These are phyloP conservation scores for Aspergillus sp. DNA, from an alignment of 2,329 filamentous ascomycete genomes.

Conservation along the genomic window DNA sequence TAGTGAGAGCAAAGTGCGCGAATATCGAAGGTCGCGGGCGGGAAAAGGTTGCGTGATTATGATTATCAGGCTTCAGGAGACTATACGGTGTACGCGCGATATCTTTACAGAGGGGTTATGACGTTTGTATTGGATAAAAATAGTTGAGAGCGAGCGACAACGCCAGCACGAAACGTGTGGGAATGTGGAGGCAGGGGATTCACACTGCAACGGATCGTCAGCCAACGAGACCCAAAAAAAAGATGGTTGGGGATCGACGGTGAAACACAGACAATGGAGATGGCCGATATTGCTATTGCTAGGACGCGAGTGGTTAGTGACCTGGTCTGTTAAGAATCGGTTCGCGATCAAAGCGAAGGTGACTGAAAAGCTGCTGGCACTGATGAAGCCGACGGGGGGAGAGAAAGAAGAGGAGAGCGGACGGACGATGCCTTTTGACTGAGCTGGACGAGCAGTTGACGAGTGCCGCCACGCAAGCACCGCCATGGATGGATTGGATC, in stretches of 20 bases:
- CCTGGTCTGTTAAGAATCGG: not conserved
- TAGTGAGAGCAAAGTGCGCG: constrained; percentile 4
- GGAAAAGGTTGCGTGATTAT: not conserved
- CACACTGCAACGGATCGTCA: constrained; percentile 2
- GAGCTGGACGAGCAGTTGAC: constrained; percentile 19
- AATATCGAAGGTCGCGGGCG: not conserved
- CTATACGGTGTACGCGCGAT: not conserved
- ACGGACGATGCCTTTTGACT: constrained; percentile 20
- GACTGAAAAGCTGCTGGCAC: not conserved
- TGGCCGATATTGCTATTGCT: not conserved
- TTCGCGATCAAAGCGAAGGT: not conserved
- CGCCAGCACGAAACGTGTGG: not conserved
- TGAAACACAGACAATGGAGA: constrained; percentile 1
- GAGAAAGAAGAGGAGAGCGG: constrained; percentile 9
- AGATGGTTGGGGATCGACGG: constrained; percentile 10
- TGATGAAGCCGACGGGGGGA: not conserved
- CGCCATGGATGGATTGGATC: constrained; percentile 6
- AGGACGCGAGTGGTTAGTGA: constrained; percentile 4
- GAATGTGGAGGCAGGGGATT: constrained; percentile 10
- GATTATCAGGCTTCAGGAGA: constrained; percentile 3
- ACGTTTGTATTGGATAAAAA: constrained; percentile 7
- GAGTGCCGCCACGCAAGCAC: constrained; percentile 30
- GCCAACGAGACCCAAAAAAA: constrained; percentile 4
- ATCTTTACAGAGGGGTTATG: constrained; percentile 5
- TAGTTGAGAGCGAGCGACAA: not conserved